A percentile compares a stretch with the other conserved stretches of the same genome.
These are phyloP conservation scores for Termitomyces sp. DNA, from an alignment of 768 basidiomycete genomes.

Conservation along the genomic window DNA sequence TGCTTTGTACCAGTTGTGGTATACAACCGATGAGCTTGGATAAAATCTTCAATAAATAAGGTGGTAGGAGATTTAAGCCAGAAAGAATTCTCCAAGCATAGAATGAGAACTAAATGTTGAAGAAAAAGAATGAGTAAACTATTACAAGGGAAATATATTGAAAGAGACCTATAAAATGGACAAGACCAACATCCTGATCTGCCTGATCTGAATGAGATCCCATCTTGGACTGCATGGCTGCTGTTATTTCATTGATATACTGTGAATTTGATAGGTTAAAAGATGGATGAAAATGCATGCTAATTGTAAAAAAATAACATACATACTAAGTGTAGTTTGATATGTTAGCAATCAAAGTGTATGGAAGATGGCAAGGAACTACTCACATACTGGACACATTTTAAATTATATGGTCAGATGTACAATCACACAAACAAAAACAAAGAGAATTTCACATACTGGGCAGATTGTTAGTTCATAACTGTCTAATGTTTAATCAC, in stretches of 20 bases:
- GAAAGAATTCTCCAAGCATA: slow-evolving; percentile 1
- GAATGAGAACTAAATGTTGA: background rate
- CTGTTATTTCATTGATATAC: background rate
- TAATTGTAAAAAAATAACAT: background rate
- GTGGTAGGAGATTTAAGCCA: background rate
- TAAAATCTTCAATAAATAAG: background rate
- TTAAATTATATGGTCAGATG: background rate
- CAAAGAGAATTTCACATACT: background rate
- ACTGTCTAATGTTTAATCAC: background rate
- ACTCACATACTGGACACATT: background rate
- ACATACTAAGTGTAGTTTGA: background rate
- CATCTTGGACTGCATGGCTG: background rate
- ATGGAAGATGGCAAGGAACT: background rate
- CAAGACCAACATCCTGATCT: background rate
- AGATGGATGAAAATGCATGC: background rate
- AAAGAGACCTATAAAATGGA: background rate
- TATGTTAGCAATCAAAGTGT: background rate
- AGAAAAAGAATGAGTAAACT: background rate
- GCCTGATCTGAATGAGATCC: background rate
- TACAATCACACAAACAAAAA: background rate
- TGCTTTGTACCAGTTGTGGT: background rate
- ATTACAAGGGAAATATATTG: background rate
- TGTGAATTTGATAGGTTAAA: background rate
- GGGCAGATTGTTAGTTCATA: background rate
- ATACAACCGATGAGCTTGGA: background rate